Percentiles rank a stretch among this genome's conserved stretches.
These are phyloP conservation scores for Gillenia trifoliata DNA, from an alignment of 306 rosid genomes.

Conservation along the genomic window DNA sequence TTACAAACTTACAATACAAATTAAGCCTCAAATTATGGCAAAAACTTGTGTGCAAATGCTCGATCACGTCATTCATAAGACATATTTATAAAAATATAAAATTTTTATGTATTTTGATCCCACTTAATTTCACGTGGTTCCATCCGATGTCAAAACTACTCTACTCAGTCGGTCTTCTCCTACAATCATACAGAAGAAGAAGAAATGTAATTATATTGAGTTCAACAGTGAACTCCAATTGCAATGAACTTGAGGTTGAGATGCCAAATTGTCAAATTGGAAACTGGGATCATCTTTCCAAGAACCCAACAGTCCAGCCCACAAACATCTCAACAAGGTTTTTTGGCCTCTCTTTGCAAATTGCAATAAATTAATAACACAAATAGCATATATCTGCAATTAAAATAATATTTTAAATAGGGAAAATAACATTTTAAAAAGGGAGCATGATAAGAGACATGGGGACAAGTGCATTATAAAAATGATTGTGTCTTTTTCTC, in stretches of 20 bases:
- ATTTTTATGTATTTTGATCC: too few species aligned
- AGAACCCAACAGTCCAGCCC: slow-evolving; percentile 23
- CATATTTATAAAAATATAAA: too few species aligned
- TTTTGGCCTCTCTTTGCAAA: slow-evolving; percentile 25
- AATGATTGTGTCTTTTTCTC: slow-evolving; percentile 47
- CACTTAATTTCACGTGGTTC: too few species aligned
- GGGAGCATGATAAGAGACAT: slow-evolving; percentile 34
- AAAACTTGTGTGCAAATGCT: neutral
- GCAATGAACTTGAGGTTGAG: neutral
- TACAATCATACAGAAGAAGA: too few species aligned
- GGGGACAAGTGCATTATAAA: slow-evolving; percentile 52
- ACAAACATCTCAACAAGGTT: slow-evolving; percentile 28
- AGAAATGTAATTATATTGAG: neutral
- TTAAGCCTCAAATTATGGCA: neutral
- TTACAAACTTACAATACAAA: neutral
- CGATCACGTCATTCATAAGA: too few species aligned
- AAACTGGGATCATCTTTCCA: neutral
- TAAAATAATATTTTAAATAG: neutral
- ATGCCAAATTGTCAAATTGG: neutral
- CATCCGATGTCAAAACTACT: too few species aligned
- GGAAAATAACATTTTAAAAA: neutral
- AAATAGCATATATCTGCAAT: neutral
- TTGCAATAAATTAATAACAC: slow-evolving; percentile 27
- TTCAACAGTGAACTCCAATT: neutral
- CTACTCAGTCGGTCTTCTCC: too few species aligned